Evolutionary conservation across 768 basidiomycete genomes (phyloP).

Genomic region (Phaffia tasmanica): DNA sequence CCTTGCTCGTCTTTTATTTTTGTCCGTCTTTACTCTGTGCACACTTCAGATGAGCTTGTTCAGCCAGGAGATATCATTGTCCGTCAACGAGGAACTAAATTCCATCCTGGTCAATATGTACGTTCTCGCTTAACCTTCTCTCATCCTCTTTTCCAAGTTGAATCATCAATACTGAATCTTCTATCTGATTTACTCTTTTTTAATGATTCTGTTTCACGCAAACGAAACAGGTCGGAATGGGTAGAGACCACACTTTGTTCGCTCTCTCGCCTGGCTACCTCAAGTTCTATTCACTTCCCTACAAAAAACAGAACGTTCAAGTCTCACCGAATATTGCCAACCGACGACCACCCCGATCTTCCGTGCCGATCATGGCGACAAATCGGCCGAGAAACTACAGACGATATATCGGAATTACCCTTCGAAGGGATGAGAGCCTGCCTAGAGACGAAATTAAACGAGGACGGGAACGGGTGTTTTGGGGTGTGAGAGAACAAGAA

Average conservation of each 20-base stretch:
- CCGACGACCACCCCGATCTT: constrained; percentile 10
- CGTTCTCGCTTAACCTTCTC: constrained; percentile 33
- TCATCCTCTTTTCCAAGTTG: constrained; percentile 10
- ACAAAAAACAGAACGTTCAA: constrained; percentile 7
- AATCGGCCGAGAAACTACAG: constrained; percentile 33
- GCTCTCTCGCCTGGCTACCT: constrained; percentile 83
- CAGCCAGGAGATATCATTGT: constrained; percentile 93
- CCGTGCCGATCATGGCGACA: constrained; percentile 23
- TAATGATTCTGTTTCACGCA: neutral
- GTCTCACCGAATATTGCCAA: constrained; percentile 27
- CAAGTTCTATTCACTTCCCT: constrained; percentile 58
- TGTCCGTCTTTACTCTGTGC: neutral
- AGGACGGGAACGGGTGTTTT: constrained; percentile 78
- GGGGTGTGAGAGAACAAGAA: neutral
- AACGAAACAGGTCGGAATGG: constrained; percentile 61
- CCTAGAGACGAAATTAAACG: constrained; percentile 62
- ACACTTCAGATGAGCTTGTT: constrained; percentile 64
- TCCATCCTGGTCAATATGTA: constrained; percentile 90
- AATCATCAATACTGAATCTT: neutral
- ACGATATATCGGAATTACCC: constrained; percentile 59
- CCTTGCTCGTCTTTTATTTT: neutral
- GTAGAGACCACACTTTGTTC: constrained; percentile 88
- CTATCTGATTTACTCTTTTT: neutral
- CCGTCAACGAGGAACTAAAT: constrained; percentile 80
- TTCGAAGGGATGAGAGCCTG: constrained; percentile 68